A percentile compares a stretch with the other conserved stretches of the same genome.
phyloP scores from a whole-genome alignment of 1,139 yeast species.

The Nakaseomyces sp. region DNA sequence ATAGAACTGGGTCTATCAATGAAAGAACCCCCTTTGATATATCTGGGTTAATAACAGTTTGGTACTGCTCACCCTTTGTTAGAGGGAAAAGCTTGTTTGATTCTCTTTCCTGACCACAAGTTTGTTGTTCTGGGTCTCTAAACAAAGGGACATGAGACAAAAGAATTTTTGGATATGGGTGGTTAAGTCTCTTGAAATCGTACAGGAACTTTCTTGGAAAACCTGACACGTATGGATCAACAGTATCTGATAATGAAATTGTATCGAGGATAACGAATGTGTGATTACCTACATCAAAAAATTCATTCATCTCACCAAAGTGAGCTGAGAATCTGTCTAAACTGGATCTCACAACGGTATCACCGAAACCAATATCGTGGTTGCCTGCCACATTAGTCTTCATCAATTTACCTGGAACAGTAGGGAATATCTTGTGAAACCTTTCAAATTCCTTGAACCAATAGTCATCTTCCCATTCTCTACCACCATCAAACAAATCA shows the following conservation, averaged over 20 bases:
- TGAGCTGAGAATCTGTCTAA: conserved; percentile 54
- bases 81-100: conserved; percentile 55
- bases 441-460: conserved; percentile 73
- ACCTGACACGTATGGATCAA: conserved; percentile 35
- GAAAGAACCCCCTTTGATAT: conserved; percentile 50
- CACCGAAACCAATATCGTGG: conserved; percentile 91
- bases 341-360: conserved; percentile 46
- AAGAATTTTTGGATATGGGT: conserved; percentile 53
- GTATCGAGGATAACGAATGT: conserved; percentile 72
- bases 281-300: conserved; percentile 60
- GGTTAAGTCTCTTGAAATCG: conserved; percentile 23
- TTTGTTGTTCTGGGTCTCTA: conserved; percentile 43
- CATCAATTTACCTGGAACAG: conserved; percentile 39
- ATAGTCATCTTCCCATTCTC: conserved; percentile 64
- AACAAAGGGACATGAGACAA: conserved; percentile 75
- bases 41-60: conserved; percentile 58
- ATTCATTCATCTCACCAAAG: conserved; percentile 64
- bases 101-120: conserved; percentile 67
- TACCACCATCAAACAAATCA: conserved; percentile 90
- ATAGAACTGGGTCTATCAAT: conserved; percentile 50
- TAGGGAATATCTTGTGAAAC: conserved; percentile 55
- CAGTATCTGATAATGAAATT: conserved; percentile 58
- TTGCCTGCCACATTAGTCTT: conserved; percentile 76
- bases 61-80: conserved; percentile 66
- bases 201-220: conserved; percentile 35